Evolutionary conservation across 345 rosid species (phyloP), one percentile per base, ranked within the genome.

Genomic region (Hibiscus mutabilis): DNA sequence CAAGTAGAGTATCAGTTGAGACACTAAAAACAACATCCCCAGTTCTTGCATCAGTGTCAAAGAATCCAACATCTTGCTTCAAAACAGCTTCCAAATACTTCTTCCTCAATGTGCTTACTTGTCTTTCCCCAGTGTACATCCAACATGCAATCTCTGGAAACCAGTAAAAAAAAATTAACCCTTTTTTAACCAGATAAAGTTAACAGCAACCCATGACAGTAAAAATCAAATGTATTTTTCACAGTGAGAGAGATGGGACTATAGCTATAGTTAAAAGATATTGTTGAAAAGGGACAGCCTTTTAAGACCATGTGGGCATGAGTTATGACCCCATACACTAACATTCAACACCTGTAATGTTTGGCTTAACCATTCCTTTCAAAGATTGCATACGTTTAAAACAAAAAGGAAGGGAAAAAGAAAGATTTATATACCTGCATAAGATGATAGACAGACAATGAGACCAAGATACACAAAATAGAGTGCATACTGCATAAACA

Each of bases 41-140:
- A 64, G 99, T 95, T 85, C 97, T 85, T 22, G 99, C 99, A 83
- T 95, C 99, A 4, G 99, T 95, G 73, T 95, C 99, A 77, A 90
- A 95, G 83, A 92, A 95, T 0, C 97, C 99, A 70, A 95, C 99
- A 74, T 95, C 99, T 84, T 95, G 99, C 75, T 88, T 92, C 79
- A 95, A 75, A 57, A 92, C 99, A 35, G 99, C 93, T 78, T 95
- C 97, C 64, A 95, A 79, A 78, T 95, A 95, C 79, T 92, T 92
- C 88, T 92, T 92, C 75, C 99, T 86, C 82, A 95, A 76, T n/a
- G 97, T 85, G 70, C 93, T 86, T 44, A 89, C 96, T 79, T 95
- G 99, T 74, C 99, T 87, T 75, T 95, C 99, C 75, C 99, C 99
- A 70, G 86, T 82, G 84, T 92, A 95, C 97, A 95, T 92, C 99